Evolutionary conservation across 208 protist species (phyloP).

Genomic region (Wallacemonas sp.): DNA sequence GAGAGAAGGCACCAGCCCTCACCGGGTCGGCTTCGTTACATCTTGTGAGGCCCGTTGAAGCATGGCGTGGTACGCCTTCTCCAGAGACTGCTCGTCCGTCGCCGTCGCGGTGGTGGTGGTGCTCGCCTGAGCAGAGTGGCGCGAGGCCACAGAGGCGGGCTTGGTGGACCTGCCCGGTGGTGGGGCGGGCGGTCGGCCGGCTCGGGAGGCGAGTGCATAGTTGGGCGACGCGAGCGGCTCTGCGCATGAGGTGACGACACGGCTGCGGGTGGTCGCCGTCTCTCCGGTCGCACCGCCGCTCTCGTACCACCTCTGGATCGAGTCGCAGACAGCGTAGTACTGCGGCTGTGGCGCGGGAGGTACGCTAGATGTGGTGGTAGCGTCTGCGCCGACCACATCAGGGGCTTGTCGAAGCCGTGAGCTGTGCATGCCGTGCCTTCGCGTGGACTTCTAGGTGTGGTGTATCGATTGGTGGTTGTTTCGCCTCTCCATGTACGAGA

Average conservation of each 20-base stretch:
- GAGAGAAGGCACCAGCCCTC: no score
- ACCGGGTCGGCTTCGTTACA: slow-evolving; percentile 9
- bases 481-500: no score
- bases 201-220: not conserved
- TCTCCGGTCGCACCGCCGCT: not conserved
- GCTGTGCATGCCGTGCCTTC: not conserved
- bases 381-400: not conserved
- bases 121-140: not conserved
- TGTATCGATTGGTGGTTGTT: not conserved
- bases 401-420: not conserved
- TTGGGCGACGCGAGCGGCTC: not conserved
- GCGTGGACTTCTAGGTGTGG: not conserved
- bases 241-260: not conserved
- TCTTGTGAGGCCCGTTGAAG: slow-evolving; percentile 13
- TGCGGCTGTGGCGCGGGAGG: not conserved
- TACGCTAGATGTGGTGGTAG: not conserved
- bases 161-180: not conserved
- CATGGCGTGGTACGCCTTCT: slow-evolving; percentile 30
- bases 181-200: not conserved
- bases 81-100: slow-evolving; percentile 19
- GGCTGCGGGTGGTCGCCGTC: not conserved
- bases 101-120: not conserved
- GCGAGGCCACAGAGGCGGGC: not conserved
- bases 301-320: slow-evolving; percentile 4
- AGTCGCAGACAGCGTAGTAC: slow-evolving; percentile 3